Evolutionary conservation across 371 early-diverging fungal species (phyloP).

Genomic region (Lichtheimia hyalospora): DNA sequence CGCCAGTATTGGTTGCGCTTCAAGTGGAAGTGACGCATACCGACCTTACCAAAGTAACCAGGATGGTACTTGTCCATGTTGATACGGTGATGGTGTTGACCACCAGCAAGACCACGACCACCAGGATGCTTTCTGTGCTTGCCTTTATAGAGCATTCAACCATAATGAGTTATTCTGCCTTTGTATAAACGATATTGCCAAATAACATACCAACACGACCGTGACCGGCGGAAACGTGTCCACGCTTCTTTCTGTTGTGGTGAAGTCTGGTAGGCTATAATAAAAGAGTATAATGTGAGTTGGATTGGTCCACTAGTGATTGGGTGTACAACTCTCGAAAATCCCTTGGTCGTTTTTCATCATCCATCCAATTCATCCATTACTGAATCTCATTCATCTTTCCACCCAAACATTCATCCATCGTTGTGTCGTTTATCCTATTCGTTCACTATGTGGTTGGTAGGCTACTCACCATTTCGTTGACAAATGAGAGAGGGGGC

Average conservation of each 20-base stretch:
- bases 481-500: background rate
- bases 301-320: background rate
- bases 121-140: conserved; percentile 99
- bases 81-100: conserved; percentile 99
- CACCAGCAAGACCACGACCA: conserved; percentile 99
- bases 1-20: conserved; percentile 91
- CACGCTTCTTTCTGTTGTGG: conserved; percentile 90
- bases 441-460: background rate
- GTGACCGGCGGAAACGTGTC: conserved; percentile 94
- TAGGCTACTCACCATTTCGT: background rate
- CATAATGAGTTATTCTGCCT: background rate
- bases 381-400: background rate
- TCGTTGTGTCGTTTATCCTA: conserved; percentile 1
- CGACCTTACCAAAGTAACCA: conserved; percentile 99
- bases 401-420: conserved; percentile 18
- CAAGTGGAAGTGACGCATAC: conserved; percentile 99
- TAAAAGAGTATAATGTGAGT: background rate
- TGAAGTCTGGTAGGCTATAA: conserved; percentile 82
- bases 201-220: conserved; percentile 69
- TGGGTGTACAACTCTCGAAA: background rate
- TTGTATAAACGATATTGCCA: conserved; percentile 14
- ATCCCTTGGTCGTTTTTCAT: background rate
- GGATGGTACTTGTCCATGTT: conserved; percentile 99
- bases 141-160: conserved; percentile 49
- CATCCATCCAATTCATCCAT: conserved; percentile 7